These are phyloP conservation scores for Filosporella fistucella DNA, from an alignment of 495 filamentous ascomycete genomes.

Conservation along the genomic window DNA sequence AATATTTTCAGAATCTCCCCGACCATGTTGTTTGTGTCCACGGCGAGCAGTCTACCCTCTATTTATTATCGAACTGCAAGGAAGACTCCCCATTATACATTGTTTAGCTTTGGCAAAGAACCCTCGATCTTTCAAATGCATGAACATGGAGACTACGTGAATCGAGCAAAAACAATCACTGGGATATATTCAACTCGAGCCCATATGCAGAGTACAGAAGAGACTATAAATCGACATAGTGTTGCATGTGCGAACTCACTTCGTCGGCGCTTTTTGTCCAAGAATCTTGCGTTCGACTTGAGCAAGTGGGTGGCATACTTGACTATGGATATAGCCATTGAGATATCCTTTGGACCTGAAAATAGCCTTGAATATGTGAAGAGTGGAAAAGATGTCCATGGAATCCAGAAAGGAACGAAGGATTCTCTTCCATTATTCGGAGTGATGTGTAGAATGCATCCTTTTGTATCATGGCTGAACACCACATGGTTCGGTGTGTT, in stretches of 20 bases:
- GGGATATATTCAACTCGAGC: slow-evolving; percentile 1
- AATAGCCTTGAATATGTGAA: neutral
- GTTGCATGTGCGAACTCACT: too few relatives aligned
- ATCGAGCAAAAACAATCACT: neutral
- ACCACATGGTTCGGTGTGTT: neutral
- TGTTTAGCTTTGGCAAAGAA: neutral
- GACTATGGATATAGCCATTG: slow-evolving; percentile 3
- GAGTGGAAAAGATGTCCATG: slow-evolving; percentile 1
- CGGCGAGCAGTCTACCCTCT: neutral
- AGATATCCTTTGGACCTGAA: neutral
- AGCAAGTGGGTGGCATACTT: neutral
- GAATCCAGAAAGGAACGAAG: neutral
- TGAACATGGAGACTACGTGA: neutral
- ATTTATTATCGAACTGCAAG: neutral
- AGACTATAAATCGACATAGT: neutral
- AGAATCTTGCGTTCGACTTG: neutral
- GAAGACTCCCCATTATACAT: slow-evolving; percentile 1
- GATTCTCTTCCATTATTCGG: neutral
- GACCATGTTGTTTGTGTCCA: neutral
- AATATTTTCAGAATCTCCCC: slow-evolving; percentile 1
- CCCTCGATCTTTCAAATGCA: neutral
- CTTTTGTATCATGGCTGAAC: neutral
- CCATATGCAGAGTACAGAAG: neutral
- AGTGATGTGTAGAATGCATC: neutral
- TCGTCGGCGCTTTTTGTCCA: neutral